Evolutionary conservation across 139 green algal genomes (phyloP), one percentile per base, ranked within the genome.

Genomic region (Monoraphidium neglectum): DNA sequence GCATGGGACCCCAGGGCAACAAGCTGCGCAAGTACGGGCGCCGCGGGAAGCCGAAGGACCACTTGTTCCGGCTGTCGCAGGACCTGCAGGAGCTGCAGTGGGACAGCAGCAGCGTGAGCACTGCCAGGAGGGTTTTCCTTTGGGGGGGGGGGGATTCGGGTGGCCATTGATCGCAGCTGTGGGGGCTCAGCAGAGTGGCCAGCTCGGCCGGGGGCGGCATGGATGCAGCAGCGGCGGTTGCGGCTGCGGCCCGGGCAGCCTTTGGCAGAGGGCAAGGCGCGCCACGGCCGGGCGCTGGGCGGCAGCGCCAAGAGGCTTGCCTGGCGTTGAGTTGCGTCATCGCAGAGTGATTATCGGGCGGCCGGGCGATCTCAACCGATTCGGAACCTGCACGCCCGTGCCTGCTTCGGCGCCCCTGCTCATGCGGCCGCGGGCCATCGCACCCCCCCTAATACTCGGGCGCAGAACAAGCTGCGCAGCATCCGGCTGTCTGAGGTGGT

Each of bases 21-120:
- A 82, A 90, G 43, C 75, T 96, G 60, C 78, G 91, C 49, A 96
- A 96, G 82, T 93, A 95, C 82, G 92, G 92, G 6, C 88, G 92
- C 4, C 84, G 91, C 56, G 92, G 92, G 43, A 84, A 81, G 61
- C 91, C 92, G n/a, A 96, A 96, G 79, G 80, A 85, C 38, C 92
- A 96, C 68, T 89, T 84, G 66, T 96, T 96, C 76, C 73, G 87
- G 21, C 72, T 96, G 38, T 80, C 76, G 10, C 70, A 80, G 15
- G 84, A 89, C 64, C 88, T 92, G 73, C 85, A 67, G 21, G 80
- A 89, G 79, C 86, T 96, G 59, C 76, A 82, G 2, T 96, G 92
- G 92, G 80, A 87, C 47, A 88, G 82, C 1, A 90, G 85, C 63
- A 83, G 81, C 69, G 82, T 85, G 38, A 68, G 78, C n/a, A n/a